These are phyloP conservation scores for Fusarium drepaniforme DNA, from an alignment of 2,329 filamentous ascomycete genomes.

Conservation along the genomic window DNA sequence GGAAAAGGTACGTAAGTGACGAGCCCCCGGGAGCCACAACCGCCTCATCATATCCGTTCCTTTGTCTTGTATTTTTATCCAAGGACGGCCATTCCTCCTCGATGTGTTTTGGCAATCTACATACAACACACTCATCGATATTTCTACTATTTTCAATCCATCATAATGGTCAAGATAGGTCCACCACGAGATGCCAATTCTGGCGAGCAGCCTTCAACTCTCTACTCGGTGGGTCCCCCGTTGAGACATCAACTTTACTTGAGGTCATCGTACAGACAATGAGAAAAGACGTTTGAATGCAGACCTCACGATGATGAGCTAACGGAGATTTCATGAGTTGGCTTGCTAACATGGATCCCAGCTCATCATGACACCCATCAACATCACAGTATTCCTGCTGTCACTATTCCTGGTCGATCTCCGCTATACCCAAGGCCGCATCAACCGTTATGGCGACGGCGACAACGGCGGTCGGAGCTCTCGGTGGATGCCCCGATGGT, in stretches of 20 bases:
- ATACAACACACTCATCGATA: background rate
- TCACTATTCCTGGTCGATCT: conserved; percentile 74
- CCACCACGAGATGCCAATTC: conserved; percentile 12
- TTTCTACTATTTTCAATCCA: background rate
- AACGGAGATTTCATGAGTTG: background rate
- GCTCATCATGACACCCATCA: conserved; percentile 71
- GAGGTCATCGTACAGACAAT: background rate
- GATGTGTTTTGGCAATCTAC: background rate
- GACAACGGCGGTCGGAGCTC: conserved; percentile 42
- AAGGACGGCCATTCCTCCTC: background rate
- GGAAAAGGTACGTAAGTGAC: conserved; percentile 23
- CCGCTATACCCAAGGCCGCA: conserved; percentile 64
- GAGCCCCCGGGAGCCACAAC: conserved; percentile 33
- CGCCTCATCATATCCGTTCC: conserved; percentile 12
- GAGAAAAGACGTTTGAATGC: background rate
- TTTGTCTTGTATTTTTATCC: conserved; percentile 3
- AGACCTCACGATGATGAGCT: conserved; percentile 2
- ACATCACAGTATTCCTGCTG: conserved; percentile 73
- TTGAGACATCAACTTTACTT: background rate
- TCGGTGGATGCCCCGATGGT: conserved; percentile 32
- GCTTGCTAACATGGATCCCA: conserved; percentile 40
- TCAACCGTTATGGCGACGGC: conserved; percentile 49
- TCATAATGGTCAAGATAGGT: conserved; percentile 26
- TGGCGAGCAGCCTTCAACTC: conserved; percentile 33
- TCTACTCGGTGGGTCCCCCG: conserved; percentile 42